Percentiles rank a stretch among this genome's conserved stretches.
These are phyloP conservation scores for Backusella mclennaniae DNA, from an alignment of 192 early-diverging fungal genomes.

Conservation along the genomic window DNA sequence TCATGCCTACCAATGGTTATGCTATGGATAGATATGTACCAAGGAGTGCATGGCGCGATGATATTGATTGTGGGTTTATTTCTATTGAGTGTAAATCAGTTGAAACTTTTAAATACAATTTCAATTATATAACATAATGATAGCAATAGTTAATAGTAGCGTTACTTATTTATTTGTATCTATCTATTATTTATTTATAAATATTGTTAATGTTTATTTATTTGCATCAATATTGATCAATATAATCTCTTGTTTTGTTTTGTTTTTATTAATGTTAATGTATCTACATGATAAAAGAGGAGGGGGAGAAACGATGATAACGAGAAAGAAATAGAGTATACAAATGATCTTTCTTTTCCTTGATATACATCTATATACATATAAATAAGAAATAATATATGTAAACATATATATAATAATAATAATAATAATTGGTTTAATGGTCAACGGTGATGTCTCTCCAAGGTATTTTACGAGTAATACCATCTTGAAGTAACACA, in stretches of 20 bases:
- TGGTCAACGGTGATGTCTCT: constrained; percentile 15
- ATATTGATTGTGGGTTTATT: neutral
- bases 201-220: neutral
- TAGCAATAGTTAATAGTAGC: neutral
- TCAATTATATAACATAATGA: neutral
- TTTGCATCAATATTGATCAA: neutral
- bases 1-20: neutral
- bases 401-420: neutral
- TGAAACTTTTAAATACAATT: neutral
- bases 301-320: no score
- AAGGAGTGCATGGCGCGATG: neutral
- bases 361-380: neutral
- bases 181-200: neutral
- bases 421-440: neutral
- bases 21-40: neutral
- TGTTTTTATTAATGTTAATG: neutral
- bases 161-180: neutral
- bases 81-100: neutral
- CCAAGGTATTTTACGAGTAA: constrained; percentile 21
- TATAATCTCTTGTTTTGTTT: neutral
- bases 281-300: no score
- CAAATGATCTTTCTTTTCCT: no score
- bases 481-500: constrained; percentile 18
- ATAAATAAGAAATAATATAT: neutral
- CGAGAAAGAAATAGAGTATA: no score